Evolutionary conservation across 2,329 filamentous ascomycete genomes (phyloP).

Genomic region (Keithomyces neogunnii): DNA sequence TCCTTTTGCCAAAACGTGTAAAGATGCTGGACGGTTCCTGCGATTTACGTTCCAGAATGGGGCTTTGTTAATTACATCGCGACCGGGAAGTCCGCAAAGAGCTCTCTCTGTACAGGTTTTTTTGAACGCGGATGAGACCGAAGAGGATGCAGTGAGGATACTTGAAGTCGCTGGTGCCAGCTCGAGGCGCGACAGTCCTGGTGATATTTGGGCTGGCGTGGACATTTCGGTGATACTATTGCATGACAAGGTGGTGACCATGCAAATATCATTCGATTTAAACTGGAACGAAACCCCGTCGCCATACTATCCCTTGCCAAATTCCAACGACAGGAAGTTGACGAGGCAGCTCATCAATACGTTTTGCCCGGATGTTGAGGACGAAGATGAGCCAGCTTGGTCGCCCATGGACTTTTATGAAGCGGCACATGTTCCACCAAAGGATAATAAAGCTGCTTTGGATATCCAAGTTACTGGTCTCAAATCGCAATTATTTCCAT

Average conservation of each 20-base stretch:
- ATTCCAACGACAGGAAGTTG: conserved; percentile 17
- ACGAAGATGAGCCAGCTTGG: conserved; percentile 16
- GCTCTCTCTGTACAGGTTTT: conserved; percentile 11
- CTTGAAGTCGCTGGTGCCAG: conserved; percentile 8
- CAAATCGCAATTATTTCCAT: conserved; percentile 54
- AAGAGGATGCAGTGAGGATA: conserved; percentile 11
- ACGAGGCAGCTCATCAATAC: conserved; percentile 28
- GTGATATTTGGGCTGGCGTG: conserved; percentile 27
- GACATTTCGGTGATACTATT: conserved; percentile 20
- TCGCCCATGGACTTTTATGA: conserved; percentile 59
- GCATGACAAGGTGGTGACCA: conserved; percentile 13
- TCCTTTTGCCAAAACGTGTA: conserved; percentile 6
- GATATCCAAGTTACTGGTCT: conserved; percentile 35
- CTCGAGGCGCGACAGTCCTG: conserved; percentile 13
- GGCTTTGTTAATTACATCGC: conserved; percentile 13
- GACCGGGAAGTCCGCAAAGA: conserved; percentile 5
- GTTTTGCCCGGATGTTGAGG: conserved; percentile 19
- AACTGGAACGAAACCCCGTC: conserved; percentile 34
- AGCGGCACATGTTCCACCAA: conserved; percentile 52
- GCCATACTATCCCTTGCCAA: conserved; percentile 21
- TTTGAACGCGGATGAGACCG: conserved; percentile 15
- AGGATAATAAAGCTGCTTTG: conserved; percentile 27
- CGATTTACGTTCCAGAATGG: conserved; percentile 10
- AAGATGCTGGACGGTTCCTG: conserved; percentile 15
- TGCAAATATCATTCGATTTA: conserved; percentile 26